Base-by-base conservation (phyloP, 768 basidiomycete species). In the Suillus plorans region DNA sequence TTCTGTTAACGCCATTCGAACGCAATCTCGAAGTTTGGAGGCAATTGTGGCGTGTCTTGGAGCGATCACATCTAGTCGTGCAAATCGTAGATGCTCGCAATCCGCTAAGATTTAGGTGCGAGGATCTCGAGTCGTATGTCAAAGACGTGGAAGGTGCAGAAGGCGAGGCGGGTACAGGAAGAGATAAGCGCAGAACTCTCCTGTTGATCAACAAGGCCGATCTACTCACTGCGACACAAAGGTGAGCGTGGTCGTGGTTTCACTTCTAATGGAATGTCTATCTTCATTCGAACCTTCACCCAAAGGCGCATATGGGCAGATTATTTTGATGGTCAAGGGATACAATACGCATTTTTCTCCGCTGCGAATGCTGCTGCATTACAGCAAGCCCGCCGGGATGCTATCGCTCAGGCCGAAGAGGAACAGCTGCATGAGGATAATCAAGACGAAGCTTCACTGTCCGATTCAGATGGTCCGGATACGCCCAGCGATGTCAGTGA, bases 21-120 rank as follows among this genome's bases (percentile, higher is more conserved):
- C 90, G 95, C 58, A 99, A 99, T 73, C 79, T 99, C 39, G 96
- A 99, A 81, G 97, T 99, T 14, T 99, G 97, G 97, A 83, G 97
- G 50, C 97, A 99, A 72, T 84, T 99, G 9, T 99, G 97, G 97
- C 85, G 97, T 60, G 97, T 99, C 1, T 79, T 97, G 10, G 97
- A 99, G 78, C 86, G 95, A 25, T 97, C 97, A 1, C 93, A 97
- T 70, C 86, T 99, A 28, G 79, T 99, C 39, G 92, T 99, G 2
- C 95, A 99, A 77, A 97, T 99, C 60, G 92, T 97, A 60, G 97
- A 99, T 72, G 95, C 95, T 7, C 88, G 97, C 45, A 98, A 97
- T 80, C 97, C 97, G 2, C 82, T 97, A 10, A 82, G 87, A 36
- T 98, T 98, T 73, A 88, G 95, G 25, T 98, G 96, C 60, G 92